A percentile compares a stretch with the other conserved stretches of the same genome.
Conservation (phyloP, 352 stramenopile species). For the Nothophytophthora sp. region DNA sequence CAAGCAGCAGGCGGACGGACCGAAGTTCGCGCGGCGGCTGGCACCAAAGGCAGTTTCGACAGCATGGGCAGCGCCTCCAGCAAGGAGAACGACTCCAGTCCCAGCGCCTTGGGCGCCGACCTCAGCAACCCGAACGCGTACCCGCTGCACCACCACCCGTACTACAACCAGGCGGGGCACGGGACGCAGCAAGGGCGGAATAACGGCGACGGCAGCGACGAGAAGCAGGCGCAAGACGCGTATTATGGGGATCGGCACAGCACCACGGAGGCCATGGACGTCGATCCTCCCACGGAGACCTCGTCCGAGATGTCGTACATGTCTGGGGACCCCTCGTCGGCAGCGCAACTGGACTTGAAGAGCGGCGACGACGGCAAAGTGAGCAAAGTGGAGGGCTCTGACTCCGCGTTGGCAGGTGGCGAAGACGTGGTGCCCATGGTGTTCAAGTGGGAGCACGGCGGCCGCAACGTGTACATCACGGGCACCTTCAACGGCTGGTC, state of each 20-base stretch:
- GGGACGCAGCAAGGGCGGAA: constrained; percentile 5
- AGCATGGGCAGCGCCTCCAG: constrained; percentile 83
- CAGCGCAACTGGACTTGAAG: constrained; percentile 25
- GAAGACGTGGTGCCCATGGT: constrained; percentile 90
- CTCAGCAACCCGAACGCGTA: constrained; percentile 48
- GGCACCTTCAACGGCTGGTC: constrained; percentile 99
- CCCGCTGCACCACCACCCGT: constrained; percentile 70
- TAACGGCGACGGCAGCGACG: constrained; percentile 5
- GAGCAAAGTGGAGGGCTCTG: constrained; percentile 11
- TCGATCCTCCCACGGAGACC: constrained; percentile 44
- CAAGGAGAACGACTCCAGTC: constrained; percentile 81
- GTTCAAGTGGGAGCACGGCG: constrained; percentile 99
- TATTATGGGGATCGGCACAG: constrained; percentile 18
- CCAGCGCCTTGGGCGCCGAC: constrained; percentile 72
- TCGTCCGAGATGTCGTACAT: constrained; percentile 33
- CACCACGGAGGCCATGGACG: constrained; percentile 63
- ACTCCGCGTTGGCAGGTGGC: constrained; percentile 11
- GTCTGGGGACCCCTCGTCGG: constrained; percentile 18
- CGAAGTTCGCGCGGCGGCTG: constrained; percentile 1
- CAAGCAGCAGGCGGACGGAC: constrained; percentile 1
- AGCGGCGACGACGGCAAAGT: constrained; percentile 34
- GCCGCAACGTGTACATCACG: constrained; percentile 97
- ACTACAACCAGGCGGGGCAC: constrained; percentile 39
- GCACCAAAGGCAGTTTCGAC: background rate
- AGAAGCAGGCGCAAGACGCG: constrained; percentile 15